Conservation (phyloP, 169 alveolate genomes). For the Cystoisospora suis region DNA sequence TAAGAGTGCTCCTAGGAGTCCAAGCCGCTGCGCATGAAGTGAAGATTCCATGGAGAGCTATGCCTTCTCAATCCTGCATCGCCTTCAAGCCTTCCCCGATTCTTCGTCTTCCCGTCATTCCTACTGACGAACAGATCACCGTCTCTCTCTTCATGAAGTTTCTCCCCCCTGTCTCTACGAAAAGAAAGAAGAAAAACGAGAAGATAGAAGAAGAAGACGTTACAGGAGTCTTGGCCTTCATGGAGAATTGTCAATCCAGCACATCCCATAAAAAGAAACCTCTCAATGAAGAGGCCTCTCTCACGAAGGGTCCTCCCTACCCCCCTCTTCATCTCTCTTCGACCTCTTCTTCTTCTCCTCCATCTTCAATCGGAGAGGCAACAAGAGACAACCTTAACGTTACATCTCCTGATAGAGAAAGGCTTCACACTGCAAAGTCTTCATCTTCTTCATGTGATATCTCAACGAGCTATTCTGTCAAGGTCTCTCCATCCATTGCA, state of each 20-base stretch:
- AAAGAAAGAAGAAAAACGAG: background rate
- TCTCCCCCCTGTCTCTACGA: background rate
- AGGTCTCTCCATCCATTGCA: no score
- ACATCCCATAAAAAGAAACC: no score
- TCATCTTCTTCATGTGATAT: background rate
- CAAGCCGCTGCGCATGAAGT: constrained; percentile 56
- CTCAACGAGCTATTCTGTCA: no score
- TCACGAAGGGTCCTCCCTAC: no score
- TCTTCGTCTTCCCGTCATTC: constrained; percentile 39
- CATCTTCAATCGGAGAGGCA: no score
- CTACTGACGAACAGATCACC: constrained; percentile 8
- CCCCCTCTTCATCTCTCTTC: background rate
- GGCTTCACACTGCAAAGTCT: background rate
- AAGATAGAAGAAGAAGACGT: no score
- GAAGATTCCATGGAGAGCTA: constrained; percentile 38
- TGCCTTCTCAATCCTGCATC: constrained; percentile 12
- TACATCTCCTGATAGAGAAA: no score
- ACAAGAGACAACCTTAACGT: no score
- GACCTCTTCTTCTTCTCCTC: no score
- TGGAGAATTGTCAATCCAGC: no score
- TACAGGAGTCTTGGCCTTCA: no score
- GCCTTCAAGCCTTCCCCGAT: constrained; percentile 40
- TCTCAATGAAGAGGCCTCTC: no score
- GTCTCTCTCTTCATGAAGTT: background rate
- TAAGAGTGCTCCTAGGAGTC: constrained; percentile 48